Evolutionary conservation across 441 rosid genomes (phyloP), one percentile per base, ranked within the genome.

Genomic region (Euphorbia celastroides): DNA sequence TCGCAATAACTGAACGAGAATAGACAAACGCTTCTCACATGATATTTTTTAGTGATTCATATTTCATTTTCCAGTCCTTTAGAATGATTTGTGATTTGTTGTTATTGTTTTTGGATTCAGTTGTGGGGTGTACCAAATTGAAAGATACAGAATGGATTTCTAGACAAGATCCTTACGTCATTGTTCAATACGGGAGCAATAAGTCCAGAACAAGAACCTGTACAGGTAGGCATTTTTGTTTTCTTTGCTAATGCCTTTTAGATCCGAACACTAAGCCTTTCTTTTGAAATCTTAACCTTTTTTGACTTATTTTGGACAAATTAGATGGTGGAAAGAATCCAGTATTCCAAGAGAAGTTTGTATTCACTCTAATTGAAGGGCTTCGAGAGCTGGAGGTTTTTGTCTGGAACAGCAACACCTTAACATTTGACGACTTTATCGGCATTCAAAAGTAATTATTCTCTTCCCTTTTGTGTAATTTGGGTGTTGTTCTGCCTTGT

Each of bases 131-230:
- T 54, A 83, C 67, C 26, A 89, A 83, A 81, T 75, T 94, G 85
- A 91, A 83, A 70, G 96, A 94, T 62, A 94, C 97, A 0, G 99
- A 93, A 76, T 91, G 97, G 97, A 71, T 94, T 66, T 84, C 92
- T 7, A 81, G 92, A 65, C 99, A 89, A 75, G 97, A 94, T 80
- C 97, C 97, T 0, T 94, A 86, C 67, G 95, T 84, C 60, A 82
- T 83, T 46, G 59, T 93, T 52, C 95, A 93, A 67, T 93, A 90
- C 69, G 93, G 84, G 11, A 75, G 86, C 75, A 73, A 75, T 46
- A 88, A 79, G 59, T 74, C 67, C 61, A 90, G 95, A 44, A 90
- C 95, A 48, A 81, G 88, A 67, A 93, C 99, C 69, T 88, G 95
- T 77, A 85, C 87, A 31, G 99, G 99, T 90, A 61, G 98, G 97